Evolutionary conservation across 2,329 filamentous ascomycete species (phyloP).

Genomic region (Monascus ruber): DNA sequence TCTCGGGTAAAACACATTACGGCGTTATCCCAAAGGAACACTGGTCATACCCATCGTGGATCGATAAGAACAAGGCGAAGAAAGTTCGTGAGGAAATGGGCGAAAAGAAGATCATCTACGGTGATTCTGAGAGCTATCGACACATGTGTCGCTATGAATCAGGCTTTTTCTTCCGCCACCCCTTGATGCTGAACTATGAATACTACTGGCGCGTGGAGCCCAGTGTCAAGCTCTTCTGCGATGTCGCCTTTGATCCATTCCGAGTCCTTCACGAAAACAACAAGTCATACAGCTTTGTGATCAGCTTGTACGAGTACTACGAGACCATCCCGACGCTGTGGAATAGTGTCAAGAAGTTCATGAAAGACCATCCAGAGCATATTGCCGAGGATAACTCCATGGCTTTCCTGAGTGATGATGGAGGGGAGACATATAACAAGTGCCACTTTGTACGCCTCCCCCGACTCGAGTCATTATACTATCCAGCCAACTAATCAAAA

Average conservation of each 20-base stretch:
- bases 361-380: slow-evolving; percentile 79
- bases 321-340: slow-evolving; percentile 95
- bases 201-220: slow-evolving; percentile 99
- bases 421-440: slow-evolving; percentile 84
- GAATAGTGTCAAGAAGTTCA: slow-evolving; percentile 92
- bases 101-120: slow-evolving; percentile 92
- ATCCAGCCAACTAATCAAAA: slow-evolving; percentile 7
- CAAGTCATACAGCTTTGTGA: slow-evolving; percentile 96
- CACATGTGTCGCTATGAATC: slow-evolving; percentile 99
- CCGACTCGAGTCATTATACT: neutral
- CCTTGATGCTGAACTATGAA: slow-evolving; percentile 88
- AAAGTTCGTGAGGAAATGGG: slow-evolving; percentile 91
- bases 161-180: slow-evolving; percentile 97
- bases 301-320: slow-evolving; percentile 91
- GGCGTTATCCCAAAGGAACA: slow-evolving; percentile 82
- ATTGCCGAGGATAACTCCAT: slow-evolving; percentile 75
- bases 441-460: slow-evolving; percentile 73
- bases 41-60: slow-evolving; percentile 94
- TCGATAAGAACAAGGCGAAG: slow-evolving; percentile 85
- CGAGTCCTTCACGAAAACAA: slow-evolving; percentile 89
- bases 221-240: slow-evolving; percentile 90
- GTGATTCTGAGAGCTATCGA: slow-evolving; percentile 89
- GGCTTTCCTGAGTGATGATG: slow-evolving; percentile 83
- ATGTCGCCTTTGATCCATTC: slow-evolving; percentile 93
- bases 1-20: slow-evolving; percentile 88